phyloP scores from a whole-genome alignment of 306 rosid species.

The Cucumis cinereus region DNA sequence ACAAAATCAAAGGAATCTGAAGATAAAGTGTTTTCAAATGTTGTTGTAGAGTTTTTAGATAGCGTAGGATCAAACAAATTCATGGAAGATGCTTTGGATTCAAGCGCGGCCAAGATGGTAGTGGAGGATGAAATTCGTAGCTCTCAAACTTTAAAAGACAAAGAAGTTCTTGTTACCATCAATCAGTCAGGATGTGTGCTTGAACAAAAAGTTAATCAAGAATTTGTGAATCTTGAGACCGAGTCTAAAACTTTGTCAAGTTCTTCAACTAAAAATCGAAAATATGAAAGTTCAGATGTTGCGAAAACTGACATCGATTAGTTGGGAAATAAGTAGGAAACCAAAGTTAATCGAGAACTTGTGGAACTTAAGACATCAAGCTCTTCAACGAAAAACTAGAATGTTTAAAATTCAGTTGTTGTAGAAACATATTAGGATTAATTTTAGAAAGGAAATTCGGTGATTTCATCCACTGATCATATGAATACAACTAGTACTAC shows the following conservation, averaged over 20 bases:
- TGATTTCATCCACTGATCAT: slow-evolving; percentile 14
- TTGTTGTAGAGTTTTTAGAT: slow-evolving; percentile 53
- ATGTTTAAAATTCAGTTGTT: slow-evolving; percentile 16
- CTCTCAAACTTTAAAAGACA: slow-evolving; percentile 14
- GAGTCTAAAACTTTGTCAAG: slow-evolving; percentile 13
- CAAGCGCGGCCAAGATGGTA: slow-evolving; percentile 17
- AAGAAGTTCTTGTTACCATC: slow-evolving; percentile 12
- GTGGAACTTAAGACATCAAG: slow-evolving; percentile 11
- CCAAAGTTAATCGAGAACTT: not conserved
- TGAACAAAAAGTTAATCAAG: not conserved
- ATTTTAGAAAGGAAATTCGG: slow-evolving; percentile 16
- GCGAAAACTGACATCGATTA: slow-evolving; percentile 12
- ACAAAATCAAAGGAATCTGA: slow-evolving; percentile 28
- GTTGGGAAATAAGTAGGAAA: slow-evolving; percentile 14
- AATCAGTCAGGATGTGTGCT: slow-evolving; percentile 9
- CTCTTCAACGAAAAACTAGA: not conserved
- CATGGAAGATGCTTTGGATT: slow-evolving; percentile 13
- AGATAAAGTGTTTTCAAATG: slow-evolving; percentile 58
- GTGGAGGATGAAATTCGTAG: slow-evolving; percentile 14
- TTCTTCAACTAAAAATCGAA: not conserved
- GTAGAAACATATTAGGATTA: slow-evolving; percentile 7
- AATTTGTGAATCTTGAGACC: slow-evolving; percentile 14
- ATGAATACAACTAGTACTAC: slow-evolving; percentile 1
- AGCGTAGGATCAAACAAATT: slow-evolving; percentile 10
- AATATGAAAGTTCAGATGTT: slow-evolving; percentile 11